phyloP scores from a whole-genome alignment of 208 protist genomes.

The Crithidia thermophila region DNA sequence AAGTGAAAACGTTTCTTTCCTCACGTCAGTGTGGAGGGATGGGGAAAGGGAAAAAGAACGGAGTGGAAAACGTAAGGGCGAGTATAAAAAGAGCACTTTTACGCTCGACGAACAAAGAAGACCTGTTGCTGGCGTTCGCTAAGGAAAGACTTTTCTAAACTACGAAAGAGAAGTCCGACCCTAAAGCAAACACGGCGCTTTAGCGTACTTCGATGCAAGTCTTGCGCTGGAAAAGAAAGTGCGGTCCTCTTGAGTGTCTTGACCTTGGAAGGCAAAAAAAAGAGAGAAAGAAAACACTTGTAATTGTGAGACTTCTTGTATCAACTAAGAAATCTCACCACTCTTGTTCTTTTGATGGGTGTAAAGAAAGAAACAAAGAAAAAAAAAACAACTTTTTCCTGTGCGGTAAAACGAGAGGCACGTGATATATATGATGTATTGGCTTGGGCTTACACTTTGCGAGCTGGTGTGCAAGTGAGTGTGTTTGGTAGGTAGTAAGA shows the following conservation, averaged over 20 bases:
- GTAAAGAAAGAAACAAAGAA: neutral
- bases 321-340: conserved; percentile 11
- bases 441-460: too few species aligned
- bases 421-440: too few species aligned
- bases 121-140: neutral
- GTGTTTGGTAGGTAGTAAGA: neutral
- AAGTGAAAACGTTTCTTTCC: neutral
- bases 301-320: conserved; percentile 1
- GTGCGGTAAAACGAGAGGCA: too few species aligned
- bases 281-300: neutral
- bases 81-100: too few species aligned
- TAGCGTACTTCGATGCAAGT: neutral
- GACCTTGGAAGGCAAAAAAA: conserved; percentile 1
- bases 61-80: too few species aligned
- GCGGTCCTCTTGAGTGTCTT: too few species aligned
- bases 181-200: conserved; percentile 4
- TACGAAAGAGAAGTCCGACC: neutral
- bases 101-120: too few species aligned
- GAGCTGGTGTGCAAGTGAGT: too few species aligned
- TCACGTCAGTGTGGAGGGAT: too few species aligned
- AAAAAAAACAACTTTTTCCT: conserved; percentile 12
- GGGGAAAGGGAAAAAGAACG: too few species aligned
- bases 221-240: neutral
- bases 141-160: neutral
- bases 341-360: neutral